Evolutionary conservation across 2,329 filamentous ascomycete species (phyloP).

Genomic region (Magnaporthiopsis poae): DNA sequence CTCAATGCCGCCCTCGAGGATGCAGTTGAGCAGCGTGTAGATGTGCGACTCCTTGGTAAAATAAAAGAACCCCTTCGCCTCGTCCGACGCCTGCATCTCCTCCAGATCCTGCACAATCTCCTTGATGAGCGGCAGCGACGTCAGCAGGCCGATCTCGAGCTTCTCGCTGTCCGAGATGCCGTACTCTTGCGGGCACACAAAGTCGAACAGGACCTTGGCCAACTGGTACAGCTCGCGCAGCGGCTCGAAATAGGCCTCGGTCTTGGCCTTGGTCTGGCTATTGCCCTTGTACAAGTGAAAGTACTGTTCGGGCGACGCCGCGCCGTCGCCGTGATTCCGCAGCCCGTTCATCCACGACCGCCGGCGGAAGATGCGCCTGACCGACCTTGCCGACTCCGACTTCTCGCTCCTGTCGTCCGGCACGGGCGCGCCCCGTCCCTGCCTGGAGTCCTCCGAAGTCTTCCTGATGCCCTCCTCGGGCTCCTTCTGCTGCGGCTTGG

Average conservation of each 20-base stretch:
- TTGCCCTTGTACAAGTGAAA: slow-evolving; percentile 82
- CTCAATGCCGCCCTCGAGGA: slow-evolving; percentile 89
- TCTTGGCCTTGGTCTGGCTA: slow-evolving; percentile 64
- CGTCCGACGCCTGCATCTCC: slow-evolving; percentile 88
- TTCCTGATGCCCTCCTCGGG: slow-evolving; percentile 27
- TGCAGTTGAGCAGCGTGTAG: slow-evolving; percentile 94
- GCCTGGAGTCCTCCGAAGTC: slow-evolving; percentile 26
- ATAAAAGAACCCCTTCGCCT: slow-evolving; percentile 94
- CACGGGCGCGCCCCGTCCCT: slow-evolving; percentile 15
- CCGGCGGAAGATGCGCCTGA: slow-evolving; percentile 47
- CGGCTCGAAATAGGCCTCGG: slow-evolving; percentile 75
- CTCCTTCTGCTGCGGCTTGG: slow-evolving; percentile 25
- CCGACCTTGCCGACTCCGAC: slow-evolving; percentile 19
- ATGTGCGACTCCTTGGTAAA: slow-evolving; percentile 99
- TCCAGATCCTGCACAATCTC: slow-evolving; percentile 96
- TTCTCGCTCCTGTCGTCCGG: slow-evolving; percentile 7
- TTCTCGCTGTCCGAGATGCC: slow-evolving; percentile 93
- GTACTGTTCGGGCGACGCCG: slow-evolving; percentile 59
- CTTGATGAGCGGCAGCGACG: slow-evolving; percentile 82
- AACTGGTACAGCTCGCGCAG: slow-evolving; percentile 86
- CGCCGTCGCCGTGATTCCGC: slow-evolving; percentile 37
- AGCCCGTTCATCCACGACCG: slow-evolving; percentile 50
- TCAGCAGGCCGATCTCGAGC: slow-evolving; percentile 93
- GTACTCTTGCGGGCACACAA: slow-evolving; percentile 96
- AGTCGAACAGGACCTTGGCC: slow-evolving; percentile 92